Percentiles rank a stretch among this genome's conserved stretches.
These are phyloP conservation scores for Globisporangium solare DNA, from an alignment of 352 stramenopile genomes.

Conservation along the genomic window DNA sequence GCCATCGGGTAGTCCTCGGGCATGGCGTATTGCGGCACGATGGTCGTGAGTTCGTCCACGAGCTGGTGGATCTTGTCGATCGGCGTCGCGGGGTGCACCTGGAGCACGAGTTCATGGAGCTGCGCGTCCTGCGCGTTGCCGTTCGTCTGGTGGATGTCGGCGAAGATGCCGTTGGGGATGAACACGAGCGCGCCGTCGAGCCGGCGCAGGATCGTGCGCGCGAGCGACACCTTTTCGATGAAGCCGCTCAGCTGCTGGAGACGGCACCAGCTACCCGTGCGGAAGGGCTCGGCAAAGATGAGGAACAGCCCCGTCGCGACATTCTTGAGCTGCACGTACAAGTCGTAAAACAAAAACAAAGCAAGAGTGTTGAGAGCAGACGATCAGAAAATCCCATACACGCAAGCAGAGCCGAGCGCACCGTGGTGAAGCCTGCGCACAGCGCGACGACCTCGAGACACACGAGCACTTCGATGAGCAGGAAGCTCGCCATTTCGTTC, in stretches of 20 bases:
- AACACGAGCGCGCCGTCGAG: conserved; percentile 65
- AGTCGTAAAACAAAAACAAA: background rate
- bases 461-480: conserved; percentile 68
- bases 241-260: conserved; percentile 48
- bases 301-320: conserved; percentile 76
- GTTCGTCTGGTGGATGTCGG: conserved; percentile 68
- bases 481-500: conserved; percentile 50
- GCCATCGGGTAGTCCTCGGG: conserved; percentile 10
- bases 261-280: conserved; percentile 56
- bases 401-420: conserved; percentile 16
- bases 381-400: background rate
- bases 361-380: background rate
- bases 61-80: conserved; percentile 39
- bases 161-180: conserved; percentile 79
- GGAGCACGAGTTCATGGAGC: conserved; percentile 44
- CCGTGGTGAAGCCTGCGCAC: conserved; percentile 60
- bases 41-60: conserved; percentile 27
- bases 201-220: conserved; percentile 62
- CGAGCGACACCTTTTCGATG: conserved; percentile 75
- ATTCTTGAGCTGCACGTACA: conserved; percentile 60
- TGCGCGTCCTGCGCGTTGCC: conserved; percentile 45
- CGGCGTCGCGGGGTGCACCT: conserved; percentile 33
- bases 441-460: conserved; percentile 58
- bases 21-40: conserved; percentile 33
- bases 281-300: conserved; percentile 81